Evolutionary conservation across 768 basidiomycete genomes (phyloP), one percentile per base, ranked within the genome.

Genomic region (Panaeolus cyanescens): DNA sequence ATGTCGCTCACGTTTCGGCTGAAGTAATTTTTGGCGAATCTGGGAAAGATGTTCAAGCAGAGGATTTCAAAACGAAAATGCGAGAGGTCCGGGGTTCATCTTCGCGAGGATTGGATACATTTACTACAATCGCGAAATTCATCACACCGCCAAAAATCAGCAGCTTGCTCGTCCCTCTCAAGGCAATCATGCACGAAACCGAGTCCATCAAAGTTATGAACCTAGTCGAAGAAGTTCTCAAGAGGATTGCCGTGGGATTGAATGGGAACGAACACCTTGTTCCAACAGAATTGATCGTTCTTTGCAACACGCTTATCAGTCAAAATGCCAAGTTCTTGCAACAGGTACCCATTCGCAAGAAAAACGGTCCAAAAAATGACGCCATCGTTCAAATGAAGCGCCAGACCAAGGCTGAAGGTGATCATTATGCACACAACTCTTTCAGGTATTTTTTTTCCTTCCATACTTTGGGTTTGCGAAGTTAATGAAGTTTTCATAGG

Each of bases 21-120:
- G 95, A 93, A 69, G 96, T 98, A 56, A 85, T 98, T 56, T 98
- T 98, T 66, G 96, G 96, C 28, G 88, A 95, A 71, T 95, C 96
- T 1, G 92, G 91, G 13, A 92, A 92, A 72, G 93, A 98, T 67
- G 88, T 92, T 0, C 85, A 88, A 60, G 81, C 89, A 3, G 94
- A 95, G 66, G 96, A 90, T 25, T 98, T 96, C 86, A 93, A 89
- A 77, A 95, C 95, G 17, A 95, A 92, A 74, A 92, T 95, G 87
- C 85, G 91, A 20, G 96, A 99, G 77, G 96, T 96, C 30, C 83
- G 88, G 32, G 83, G 87, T 9, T 94, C 93, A 25, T 83, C 88
- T 2, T 85, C 92, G n/a, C 87, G 87, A 70, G 94, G 90, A 2
- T 77, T 96, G 32, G 95, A 99, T 70, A 88, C 92, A 0, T 94